Base-by-base conservation (phyloP, 2,329 filamentous ascomycete genomes). In the Diaporthe sp. region DNA sequence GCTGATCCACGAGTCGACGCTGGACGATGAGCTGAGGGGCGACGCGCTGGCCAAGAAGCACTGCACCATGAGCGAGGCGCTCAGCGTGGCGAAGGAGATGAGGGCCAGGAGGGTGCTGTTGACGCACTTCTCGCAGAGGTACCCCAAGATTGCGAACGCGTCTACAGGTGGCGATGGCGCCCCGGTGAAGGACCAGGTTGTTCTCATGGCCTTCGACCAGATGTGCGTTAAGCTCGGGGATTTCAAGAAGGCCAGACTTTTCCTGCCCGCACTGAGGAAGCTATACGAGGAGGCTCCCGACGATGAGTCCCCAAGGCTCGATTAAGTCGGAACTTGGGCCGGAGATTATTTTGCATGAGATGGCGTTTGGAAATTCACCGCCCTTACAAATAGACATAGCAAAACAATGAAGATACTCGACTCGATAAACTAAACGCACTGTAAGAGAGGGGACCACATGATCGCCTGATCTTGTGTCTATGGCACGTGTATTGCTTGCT, bases 41-140 rank as follows among this genome's bases (percentile, higher is more conserved):
- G 96, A 98, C 80, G 97, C 97, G 5, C 81, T 89, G 38, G 94
- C 93, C 69, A 99, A 99, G 90, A 95, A 93, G 81, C 97, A 99
- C 86, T 94, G 90, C 52, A 99, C 97, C 12, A 94, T 95, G 76
- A 90, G 90, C 19, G 97, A 99, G 85, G 97, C 97, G 1, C 89
- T 99, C 4, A 88, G 87, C 58, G 89, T 98, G 4, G 96, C 93
- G 2, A 88, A 89, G 17, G 85, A 87, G 60, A 99, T 99, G 97
- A 84, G 89, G 38, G 97, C 96, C 0, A 90, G 92, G 77, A 89
- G 94, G 22, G 92, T 97, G 22, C 85, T 99, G 72, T 88, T 99
- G 66, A 99, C 97, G 10, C 97, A 99, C 83, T 99, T 99, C 84
- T 96, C 93, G 72, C 97, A 99, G 85, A 89, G 97, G 10, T 99